These are phyloP conservation scores for Quercus dentata DNA, from an alignment of 306 rosid genomes.

Conservation along the genomic window DNA sequence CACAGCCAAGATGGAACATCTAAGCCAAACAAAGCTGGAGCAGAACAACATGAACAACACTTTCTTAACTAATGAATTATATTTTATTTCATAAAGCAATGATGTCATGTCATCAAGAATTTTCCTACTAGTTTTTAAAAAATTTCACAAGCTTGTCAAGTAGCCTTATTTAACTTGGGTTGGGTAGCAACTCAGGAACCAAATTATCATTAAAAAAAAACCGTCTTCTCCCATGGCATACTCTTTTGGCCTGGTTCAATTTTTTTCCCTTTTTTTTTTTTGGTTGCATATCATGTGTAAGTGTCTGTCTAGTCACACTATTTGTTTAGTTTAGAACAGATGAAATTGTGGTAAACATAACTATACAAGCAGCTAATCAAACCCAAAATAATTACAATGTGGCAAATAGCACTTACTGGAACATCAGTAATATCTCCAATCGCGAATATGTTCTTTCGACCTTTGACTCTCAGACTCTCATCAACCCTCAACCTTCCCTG, in stretches of 20 bases:
- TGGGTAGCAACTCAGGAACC: neutral
- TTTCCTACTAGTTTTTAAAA: neutral
- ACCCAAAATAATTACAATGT: neutral
- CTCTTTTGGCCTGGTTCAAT: neutral
- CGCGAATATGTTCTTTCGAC: conserved; percentile 56
- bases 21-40: neutral
- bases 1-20: neutral
- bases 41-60: neutral
- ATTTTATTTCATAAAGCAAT: neutral
- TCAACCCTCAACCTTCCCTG: conserved; percentile 71
- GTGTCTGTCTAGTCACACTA: neutral
- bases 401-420: conserved; percentile 43
- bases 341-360: neutral
- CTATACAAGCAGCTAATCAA: neutral
- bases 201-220: neutral
- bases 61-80: neutral
- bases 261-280: neutral
- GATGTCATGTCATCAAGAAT: neutral
- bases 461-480: conserved; percentile 50
- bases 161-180: neutral
- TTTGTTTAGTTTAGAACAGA: neutral
- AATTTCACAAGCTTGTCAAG: neutral
- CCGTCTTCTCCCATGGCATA: neutral
- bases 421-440: conserved; percentile 79
- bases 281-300: neutral